Conservation (phyloP, 2,329 filamentous ascomycete species). For the Colletotrichum sp. region DNA sequence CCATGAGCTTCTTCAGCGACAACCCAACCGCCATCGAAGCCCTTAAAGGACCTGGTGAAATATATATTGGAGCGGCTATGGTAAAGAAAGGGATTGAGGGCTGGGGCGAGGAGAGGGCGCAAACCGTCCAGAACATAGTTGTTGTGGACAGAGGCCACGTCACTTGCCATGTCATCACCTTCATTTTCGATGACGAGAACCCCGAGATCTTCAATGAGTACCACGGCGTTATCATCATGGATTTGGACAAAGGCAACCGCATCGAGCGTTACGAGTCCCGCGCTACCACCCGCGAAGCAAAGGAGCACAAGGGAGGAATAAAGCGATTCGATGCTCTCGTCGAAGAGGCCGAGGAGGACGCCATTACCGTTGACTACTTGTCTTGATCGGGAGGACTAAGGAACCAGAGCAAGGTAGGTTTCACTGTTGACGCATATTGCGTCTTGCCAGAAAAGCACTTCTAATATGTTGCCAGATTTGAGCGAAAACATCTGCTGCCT, state of each 20-base stretch:
- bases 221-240: neutral
- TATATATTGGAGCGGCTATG: no score
- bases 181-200: no score
- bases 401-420: no score
- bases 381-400: fast-evolving
- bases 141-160: no score
- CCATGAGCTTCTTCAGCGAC: no score
- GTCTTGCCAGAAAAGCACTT: fast-evolving
- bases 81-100: no score
- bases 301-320: no score
- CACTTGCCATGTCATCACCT: no score
- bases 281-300: neutral
- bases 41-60: fast-evolving
- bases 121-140: no score
- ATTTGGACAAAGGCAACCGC: neutral
- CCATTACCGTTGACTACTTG: fast-evolving
- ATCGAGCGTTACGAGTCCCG: neutral
- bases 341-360: fast-evolving
- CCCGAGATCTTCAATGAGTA: no score
- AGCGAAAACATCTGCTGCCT: neutral
- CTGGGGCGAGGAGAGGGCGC: no score
- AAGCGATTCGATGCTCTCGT: fast-evolving
- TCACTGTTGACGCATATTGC: fast-evolving
- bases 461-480: neutral
- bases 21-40: no score